Evolutionary conservation across 768 basidiomycete species (phyloP).

Genomic region (Cystobasidium onofrii): DNA sequence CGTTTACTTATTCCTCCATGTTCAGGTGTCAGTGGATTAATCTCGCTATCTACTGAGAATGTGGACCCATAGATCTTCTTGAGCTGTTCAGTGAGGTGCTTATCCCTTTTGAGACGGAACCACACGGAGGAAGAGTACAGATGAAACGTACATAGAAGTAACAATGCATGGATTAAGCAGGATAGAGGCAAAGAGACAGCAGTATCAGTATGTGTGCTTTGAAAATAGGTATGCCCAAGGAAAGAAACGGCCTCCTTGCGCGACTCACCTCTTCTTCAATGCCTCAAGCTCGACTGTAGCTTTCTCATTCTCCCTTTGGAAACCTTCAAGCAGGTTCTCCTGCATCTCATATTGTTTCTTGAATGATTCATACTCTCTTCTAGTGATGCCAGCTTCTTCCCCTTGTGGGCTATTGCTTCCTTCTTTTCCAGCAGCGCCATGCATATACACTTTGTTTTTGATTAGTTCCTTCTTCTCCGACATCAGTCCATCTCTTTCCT

Average conservation of each 20-base stretch:
- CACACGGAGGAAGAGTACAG: background rate
- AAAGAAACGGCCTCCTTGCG: too few species aligned
- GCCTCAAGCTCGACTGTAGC: conserved; percentile 15
- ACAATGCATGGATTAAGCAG: background rate
- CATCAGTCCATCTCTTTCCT: background rate
- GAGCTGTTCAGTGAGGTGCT: conserved; percentile 18
- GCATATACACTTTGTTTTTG: background rate
- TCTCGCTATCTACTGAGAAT: conserved; percentile 7
- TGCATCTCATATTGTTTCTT: conserved; percentile 32
- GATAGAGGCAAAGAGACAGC: too few species aligned
- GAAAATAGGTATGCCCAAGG: too few species aligned
- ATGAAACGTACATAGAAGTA: background rate
- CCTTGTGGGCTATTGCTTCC: background rate
- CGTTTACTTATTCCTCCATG: background rate
- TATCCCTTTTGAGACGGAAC: background rate
- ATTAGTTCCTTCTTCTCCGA: background rate
- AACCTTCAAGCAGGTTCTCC: conserved; percentile 24
- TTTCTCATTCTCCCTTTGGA: conserved; percentile 31
- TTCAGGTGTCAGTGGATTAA: background rate
- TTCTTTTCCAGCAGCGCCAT: background rate
- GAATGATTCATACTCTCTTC: background rate
- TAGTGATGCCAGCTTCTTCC: background rate
- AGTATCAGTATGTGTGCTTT: too few species aligned
- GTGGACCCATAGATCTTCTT: conserved; percentile 26
- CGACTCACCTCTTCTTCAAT: conserved; percentile 19